phyloP scores from a whole-genome alignment of 2,329 filamentous ascomycete species.

The Diaporthe vaccinii region DNA sequence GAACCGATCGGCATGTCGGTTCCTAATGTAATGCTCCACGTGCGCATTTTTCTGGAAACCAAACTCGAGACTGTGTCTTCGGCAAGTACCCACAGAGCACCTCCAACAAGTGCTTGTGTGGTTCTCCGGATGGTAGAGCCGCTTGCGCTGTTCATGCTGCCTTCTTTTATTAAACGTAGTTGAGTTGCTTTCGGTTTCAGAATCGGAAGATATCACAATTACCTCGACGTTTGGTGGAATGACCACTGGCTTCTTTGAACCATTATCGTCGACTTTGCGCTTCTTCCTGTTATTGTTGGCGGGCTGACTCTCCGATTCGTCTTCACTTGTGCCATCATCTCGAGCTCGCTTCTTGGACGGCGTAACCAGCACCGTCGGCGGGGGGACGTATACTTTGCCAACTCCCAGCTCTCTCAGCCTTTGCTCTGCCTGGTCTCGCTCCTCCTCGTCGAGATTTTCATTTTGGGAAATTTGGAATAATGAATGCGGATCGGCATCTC shows the following conservation, averaged over 20 bases:
- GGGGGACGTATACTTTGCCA: neutral
- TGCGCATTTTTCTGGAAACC: neutral
- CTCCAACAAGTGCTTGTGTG: neutral
- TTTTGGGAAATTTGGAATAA: slow-evolving; percentile 2
- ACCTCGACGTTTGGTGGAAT: neutral
- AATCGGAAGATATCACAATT: neutral
- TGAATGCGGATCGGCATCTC: neutral
- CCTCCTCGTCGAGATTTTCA: neutral
- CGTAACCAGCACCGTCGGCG: neutral
- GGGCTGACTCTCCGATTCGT: neutral
- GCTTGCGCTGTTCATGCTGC: neutral
- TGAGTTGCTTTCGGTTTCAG: neutral
- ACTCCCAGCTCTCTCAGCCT: neutral
- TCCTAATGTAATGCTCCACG: neutral
- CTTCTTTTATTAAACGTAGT: neutral
- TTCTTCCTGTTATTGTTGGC: neutral
- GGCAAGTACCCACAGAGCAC: neutral
- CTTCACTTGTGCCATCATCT: neutral
- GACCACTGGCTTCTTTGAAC: neutral
- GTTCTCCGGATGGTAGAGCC: neutral
- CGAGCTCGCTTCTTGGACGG: neutral
- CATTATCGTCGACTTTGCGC: neutral
- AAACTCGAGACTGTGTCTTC: neutral
- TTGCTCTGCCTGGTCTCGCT: neutral
- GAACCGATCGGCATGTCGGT: neutral